phyloP scores from a whole-genome alignment of 352 stramenopile species.

The Globisporangium spinosum region DNA sequence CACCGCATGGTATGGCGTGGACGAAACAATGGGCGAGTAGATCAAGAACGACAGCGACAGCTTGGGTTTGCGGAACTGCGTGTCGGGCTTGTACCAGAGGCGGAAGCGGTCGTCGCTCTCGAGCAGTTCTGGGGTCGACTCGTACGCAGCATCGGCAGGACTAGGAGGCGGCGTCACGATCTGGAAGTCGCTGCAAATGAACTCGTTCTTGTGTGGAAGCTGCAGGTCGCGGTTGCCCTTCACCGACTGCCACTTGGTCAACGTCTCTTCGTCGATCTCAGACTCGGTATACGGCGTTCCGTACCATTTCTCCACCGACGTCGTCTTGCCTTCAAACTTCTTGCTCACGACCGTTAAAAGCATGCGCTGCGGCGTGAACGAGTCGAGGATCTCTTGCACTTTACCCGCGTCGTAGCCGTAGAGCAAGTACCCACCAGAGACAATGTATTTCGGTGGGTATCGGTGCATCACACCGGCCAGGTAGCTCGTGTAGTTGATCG shows the following conservation, averaged over 20 bases:
- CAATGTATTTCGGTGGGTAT: conserved; percentile 54
- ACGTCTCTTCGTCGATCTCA: conserved; percentile 26
- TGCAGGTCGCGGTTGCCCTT: conserved; percentile 32
- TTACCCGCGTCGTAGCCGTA: conserved; percentile 61
- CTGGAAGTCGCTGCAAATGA: conserved; percentile 73
- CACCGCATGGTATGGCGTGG: conserved; percentile 61
- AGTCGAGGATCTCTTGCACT: conserved; percentile 47
- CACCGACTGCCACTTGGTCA: conserved; percentile 38
- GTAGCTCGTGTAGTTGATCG: conserved; percentile 67
- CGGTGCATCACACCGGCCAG: conserved; percentile 66
- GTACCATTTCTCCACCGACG: conserved; percentile 62
- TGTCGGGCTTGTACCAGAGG: conserved; percentile 87
- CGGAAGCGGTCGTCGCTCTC: conserved; percentile 45
- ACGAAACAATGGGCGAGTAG: conserved; percentile 51
- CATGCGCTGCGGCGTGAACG: conserved; percentile 49
- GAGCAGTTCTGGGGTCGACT: conserved; percentile 7
- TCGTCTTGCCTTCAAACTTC: conserved; percentile 50
- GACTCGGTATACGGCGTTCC: conserved; percentile 53
- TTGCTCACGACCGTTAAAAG: conserved; percentile 69
- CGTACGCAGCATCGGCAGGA: conserved; percentile 4
- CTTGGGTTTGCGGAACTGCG: conserved; percentile 90
- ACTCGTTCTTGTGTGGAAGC: conserved; percentile 65
- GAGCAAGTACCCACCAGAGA: conserved; percentile 57
- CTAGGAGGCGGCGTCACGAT: conserved; percentile 33
- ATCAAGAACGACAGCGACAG: conserved; percentile 83